A percentile compares a stretch with the other conserved stretches of the same genome.
Conservation (phyloP, 1,284 basidiomycete species). For the Trametes polyzona region DNA sequence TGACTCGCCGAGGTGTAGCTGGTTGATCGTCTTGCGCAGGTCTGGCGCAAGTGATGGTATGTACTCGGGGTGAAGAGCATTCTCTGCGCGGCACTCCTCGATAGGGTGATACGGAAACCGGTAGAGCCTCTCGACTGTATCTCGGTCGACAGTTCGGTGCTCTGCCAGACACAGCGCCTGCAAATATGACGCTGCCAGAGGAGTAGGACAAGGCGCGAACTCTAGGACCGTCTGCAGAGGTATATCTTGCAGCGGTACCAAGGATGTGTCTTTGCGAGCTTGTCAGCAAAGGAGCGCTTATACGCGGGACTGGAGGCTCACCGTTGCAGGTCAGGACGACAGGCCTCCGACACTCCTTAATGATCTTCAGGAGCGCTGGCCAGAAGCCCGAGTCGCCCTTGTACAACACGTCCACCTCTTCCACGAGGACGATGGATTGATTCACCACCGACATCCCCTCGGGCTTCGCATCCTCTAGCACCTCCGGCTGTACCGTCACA, state of each 20-base stretch:
- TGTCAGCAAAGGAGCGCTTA: constrained; percentile 21
- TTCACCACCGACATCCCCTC: constrained; percentile 39
- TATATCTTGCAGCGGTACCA: constrained; percentile 73
- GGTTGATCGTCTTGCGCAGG: constrained; percentile 29
- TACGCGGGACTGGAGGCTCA: constrained; percentile 42
- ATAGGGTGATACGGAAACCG: not conserved
- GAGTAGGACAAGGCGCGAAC: constrained; percentile 64
- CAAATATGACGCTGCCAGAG: constrained; percentile 74
- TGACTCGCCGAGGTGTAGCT: constrained; percentile 23
- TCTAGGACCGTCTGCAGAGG: constrained; percentile 77
- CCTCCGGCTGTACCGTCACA: not conserved
- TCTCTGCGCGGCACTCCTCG: constrained; percentile 1
- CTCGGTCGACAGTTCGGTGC: constrained; percentile 45
- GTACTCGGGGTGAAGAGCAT: constrained; percentile 7
- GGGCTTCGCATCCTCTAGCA: not conserved
- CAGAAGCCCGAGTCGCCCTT: constrained; percentile 93
- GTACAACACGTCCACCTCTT: constrained; percentile 95
- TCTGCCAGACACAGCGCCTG: constrained; percentile 66
- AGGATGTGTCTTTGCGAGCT: constrained; percentile 59
- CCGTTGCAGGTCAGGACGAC: constrained; percentile 94
- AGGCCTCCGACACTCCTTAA: constrained; percentile 81
- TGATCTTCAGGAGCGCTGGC: constrained; percentile 80
- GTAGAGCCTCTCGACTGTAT: not conserved
- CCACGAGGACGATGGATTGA: constrained; percentile 93
- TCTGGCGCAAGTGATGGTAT: constrained; percentile 7